phyloP scores from a whole-genome alignment of 306 rosid genomes.

The Lotus japonicus region DNA sequence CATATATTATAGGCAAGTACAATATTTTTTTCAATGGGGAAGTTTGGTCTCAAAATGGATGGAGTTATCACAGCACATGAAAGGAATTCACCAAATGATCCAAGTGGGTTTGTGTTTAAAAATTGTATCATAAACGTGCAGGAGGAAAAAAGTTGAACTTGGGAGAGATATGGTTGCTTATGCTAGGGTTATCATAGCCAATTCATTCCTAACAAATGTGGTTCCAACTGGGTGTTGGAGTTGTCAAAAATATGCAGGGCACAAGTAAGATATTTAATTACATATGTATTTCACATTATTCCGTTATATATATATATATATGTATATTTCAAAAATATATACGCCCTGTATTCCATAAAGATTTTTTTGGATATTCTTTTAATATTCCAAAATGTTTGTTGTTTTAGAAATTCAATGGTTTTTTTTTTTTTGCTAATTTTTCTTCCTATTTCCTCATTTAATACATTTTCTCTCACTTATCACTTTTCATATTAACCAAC shows the following conservation, averaged over 20 bases:
- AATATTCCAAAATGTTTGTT: no score
- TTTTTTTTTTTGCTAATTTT: no score
- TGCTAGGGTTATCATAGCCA: constrained; percentile 36
- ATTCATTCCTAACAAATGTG: constrained; percentile 17
- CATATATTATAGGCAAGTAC: constrained; percentile 28
- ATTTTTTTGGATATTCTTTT: no score
- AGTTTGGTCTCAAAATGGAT: not conserved
- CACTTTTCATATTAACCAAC: no score
- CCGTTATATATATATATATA: no score
- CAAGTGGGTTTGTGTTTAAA: constrained; percentile 36
- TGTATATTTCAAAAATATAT: no score
- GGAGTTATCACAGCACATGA: constrained; percentile 38
- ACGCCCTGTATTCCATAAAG: no score
- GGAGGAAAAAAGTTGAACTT: constrained; percentile 23
- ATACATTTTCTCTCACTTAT: no score
- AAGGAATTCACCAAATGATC: constrained; percentile 1
- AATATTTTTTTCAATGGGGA: constrained; percentile 4
- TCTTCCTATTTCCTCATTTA: no score
- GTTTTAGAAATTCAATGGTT: no score
- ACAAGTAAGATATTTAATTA: constrained; percentile 29
- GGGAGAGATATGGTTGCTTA: constrained; percentile 29
- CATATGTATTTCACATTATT: not conserved
- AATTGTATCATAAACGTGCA: constrained; percentile 27
- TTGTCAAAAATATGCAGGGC: not conserved
- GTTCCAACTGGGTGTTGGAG: constrained; percentile 36